A percentile compares a stretch with the other conserved stretches of the same genome.
phyloP scores from a whole-genome alignment of 1,284 basidiomycete genomes.

The Pholiota adiposa region DNA sequence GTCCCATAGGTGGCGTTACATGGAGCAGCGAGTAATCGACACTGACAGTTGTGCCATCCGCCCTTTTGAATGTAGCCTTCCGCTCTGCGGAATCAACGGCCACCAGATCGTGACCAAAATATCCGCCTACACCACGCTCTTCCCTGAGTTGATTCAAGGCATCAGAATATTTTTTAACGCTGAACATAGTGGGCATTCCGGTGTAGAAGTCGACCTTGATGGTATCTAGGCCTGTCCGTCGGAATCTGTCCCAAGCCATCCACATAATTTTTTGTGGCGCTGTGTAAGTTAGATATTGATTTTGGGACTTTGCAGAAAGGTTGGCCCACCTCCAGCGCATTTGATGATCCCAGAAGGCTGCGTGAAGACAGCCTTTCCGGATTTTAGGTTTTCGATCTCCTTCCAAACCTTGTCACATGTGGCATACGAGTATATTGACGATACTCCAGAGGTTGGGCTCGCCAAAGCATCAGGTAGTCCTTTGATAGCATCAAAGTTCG shows the following conservation, averaged over 20 bases:
- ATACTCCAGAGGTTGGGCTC: constrained; percentile 82
- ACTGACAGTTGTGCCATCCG: constrained; percentile 66
- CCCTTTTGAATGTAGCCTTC: constrained; percentile 84
- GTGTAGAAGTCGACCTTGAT: constrained; percentile 86
- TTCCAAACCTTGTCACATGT: constrained; percentile 89
- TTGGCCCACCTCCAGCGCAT: constrained; percentile 84
- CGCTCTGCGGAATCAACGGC: constrained; percentile 72
- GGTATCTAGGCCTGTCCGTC: constrained; percentile 58
- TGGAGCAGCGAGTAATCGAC: constrained; percentile 88
- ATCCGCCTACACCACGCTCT: constrained; percentile 78
- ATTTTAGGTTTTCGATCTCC: constrained; percentile 76
- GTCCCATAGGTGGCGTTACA: constrained; percentile 91
- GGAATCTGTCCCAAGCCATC: constrained; percentile 88
- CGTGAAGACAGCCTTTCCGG: constrained; percentile 91
- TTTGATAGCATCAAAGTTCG: constrained; percentile 80
- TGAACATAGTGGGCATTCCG: constrained; percentile 96
- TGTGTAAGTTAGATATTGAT: constrained; percentile 31
- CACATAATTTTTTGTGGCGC: constrained; percentile 95
- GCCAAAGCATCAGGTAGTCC: constrained; percentile 82
- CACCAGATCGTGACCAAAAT: constrained; percentile 87
- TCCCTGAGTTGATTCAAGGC: constrained; percentile 81
- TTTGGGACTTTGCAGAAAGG: background rate
- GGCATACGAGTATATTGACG: constrained; percentile 91
- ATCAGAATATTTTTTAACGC: constrained; percentile 89
- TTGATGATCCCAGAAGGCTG: constrained; percentile 96